These are phyloP conservation scores for Multifurca ochricompacta DNA, from an alignment of 768 basidiomycete species.

Conservation along the genomic window DNA sequence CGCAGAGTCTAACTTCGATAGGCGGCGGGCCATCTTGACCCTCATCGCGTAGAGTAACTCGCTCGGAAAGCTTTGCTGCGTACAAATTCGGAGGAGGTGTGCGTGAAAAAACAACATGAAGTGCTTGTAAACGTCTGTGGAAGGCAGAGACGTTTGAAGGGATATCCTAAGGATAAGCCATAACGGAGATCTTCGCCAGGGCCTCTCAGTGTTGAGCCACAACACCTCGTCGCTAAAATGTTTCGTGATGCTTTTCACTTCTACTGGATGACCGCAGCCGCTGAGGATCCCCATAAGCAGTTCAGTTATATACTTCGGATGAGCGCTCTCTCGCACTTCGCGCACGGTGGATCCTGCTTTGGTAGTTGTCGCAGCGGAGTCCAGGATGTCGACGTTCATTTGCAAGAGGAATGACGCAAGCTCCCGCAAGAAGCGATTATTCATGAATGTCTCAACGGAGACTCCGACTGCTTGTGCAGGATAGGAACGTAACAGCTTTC, in stretches of 20 bases:
- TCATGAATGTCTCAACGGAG: slow-evolving; percentile 24
- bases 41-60: slow-evolving; percentile 28
- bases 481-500: slow-evolving; percentile 40
- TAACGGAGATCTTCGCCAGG: slow-evolving; percentile 37
- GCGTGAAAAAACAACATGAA: slow-evolving; percentile 38
- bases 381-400: slow-evolving; percentile 30
- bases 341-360: slow-evolving; percentile 24
- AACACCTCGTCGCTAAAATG: slow-evolving; percentile 41
- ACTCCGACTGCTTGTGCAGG: slow-evolving; percentile 39
- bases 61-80: slow-evolving; percentile 25
- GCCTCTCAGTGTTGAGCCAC: slow-evolving; percentile 32
- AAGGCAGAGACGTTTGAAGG: slow-evolving; percentile 26
- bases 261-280: slow-evolving; percentile 29
- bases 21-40: slow-evolving; percentile 23
- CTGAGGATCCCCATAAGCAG: slow-evolving; percentile 40
- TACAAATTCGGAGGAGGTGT: slow-evolving; percentile 2
- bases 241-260: slow-evolving; percentile 30
- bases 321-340: slow-evolving; percentile 33
- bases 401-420: slow-evolving; percentile 33
- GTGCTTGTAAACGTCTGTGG: slow-evolving; percentile 34
- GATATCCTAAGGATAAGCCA: slow-evolving; percentile 44
- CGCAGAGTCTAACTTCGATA: slow-evolving; percentile 14
- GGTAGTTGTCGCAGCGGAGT: slow-evolving; percentile 28
- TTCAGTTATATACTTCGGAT: slow-evolving; percentile 43
- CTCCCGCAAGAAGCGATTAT: slow-evolving; percentile 29